These are phyloP conservation scores for Candolleomyces eurysporus DNA, from an alignment of 768 basidiomycete species.

Conservation along the genomic window DNA sequence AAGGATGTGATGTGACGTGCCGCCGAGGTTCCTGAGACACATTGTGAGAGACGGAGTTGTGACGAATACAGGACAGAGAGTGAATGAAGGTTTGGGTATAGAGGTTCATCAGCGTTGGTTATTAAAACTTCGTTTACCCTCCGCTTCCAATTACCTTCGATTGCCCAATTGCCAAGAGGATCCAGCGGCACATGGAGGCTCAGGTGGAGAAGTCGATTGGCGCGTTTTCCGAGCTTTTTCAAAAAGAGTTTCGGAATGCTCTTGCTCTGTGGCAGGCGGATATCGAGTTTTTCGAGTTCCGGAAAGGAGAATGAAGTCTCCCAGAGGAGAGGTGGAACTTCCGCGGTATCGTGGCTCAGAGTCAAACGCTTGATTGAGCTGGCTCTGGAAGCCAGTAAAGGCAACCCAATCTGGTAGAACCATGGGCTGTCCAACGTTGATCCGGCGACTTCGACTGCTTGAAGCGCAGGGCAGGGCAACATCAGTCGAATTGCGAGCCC, in stretches of 20 bases:
- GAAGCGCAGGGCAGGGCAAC: neutral
- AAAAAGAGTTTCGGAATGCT: neutral
- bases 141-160: no score
- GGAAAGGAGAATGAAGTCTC: neutral
- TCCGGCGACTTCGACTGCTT: neutral
- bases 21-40: neutral
- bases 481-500: neutral
- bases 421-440: neutral
- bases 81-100: neutral
- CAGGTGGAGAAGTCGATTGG: neutral
- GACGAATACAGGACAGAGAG: neutral
- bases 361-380: neutral
- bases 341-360: neutral
- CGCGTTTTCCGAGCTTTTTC: neutral
- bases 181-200: neutral
- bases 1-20: neutral
- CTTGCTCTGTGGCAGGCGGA: neutral
- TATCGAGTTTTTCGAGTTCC: neutral
- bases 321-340: neutral
- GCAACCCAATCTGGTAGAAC: neutral
- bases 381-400: neutral
- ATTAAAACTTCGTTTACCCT: neutral
- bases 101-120: neutral
- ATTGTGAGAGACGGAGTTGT: neutral
- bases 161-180: neutral